Conservation (phyloP, 1,284 basidiomycete genomes). For the Rhizopogon hawkerae region DNA sequence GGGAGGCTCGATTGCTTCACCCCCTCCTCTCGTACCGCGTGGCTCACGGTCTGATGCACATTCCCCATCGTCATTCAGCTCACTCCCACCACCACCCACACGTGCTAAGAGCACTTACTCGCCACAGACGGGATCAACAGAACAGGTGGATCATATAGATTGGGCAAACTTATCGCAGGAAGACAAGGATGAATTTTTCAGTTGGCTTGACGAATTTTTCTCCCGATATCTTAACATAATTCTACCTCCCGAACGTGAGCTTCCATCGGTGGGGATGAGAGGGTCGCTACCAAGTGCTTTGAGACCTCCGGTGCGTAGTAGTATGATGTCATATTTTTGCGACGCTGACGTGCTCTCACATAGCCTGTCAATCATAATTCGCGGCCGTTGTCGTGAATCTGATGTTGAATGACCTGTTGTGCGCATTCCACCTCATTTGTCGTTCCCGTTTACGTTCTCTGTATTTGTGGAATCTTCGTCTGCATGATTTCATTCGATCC, state of each 20-base stretch:
- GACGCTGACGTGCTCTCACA: neutral
- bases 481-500: neutral
- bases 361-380: constrained; percentile 1
- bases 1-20: neutral
- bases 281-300: neutral
- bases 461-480: neutral
- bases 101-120: constrained; percentile 20
- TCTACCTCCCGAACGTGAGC: constrained; percentile 10
- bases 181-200: constrained; percentile 67
- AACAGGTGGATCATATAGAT: constrained; percentile 35
- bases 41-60: neutral
- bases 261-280: neutral
- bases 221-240: constrained; percentile 30
- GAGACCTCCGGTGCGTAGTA: neutral
- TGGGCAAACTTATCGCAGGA: constrained; percentile 57
- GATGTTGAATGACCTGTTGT: neutral
- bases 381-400: neutral
- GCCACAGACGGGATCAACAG: constrained; percentile 5
- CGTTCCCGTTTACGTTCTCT: neutral
- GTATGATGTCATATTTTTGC: neutral
- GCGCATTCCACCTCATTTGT: neutral
- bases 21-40: neutral
- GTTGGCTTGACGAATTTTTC: constrained; percentile 74
- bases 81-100: constrained; percentile 12
- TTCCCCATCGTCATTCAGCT: neutral